Percentiles rank a stretch among this genome's conserved stretches.
Evolutionary conservation across 2,329 filamentous ascomycete species (phyloP).

Genomic region (Aciculosporium take): DNA sequence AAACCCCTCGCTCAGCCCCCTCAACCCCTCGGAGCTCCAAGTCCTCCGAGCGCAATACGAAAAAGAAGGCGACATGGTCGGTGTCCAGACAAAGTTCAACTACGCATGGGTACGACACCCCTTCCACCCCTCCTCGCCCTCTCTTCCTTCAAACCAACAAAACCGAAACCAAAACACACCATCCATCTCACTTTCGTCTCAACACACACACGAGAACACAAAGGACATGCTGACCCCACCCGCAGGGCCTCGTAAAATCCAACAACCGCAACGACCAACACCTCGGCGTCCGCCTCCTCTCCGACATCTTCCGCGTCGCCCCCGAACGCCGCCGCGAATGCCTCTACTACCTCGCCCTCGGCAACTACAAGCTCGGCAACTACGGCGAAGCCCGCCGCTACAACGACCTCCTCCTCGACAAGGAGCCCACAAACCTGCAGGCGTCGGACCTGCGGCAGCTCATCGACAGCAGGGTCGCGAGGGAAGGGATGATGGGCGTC

Average conservation of each 20-base stretch:
- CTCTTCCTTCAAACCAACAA: neutral
- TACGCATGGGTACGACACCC: constrained; percentile 69
- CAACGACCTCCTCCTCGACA: constrained; percentile 81
- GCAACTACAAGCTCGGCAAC: constrained; percentile 97
- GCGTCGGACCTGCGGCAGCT: constrained; percentile 71
- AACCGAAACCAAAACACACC: neutral
- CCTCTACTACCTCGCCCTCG: constrained; percentile 92
- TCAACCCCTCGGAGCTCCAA: constrained; percentile 83
- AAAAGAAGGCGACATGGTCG: constrained; percentile 93
- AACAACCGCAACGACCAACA: constrained; percentile 74
- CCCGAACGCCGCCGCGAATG: constrained; percentile 93
- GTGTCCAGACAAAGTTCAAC: constrained; percentile 98
- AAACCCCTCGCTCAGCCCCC: constrained; percentile 44
- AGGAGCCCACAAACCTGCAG: constrained; percentile 85
- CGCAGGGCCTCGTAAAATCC: constrained; percentile 87
- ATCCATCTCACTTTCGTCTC: neutral
- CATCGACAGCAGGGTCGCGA: constrained; percentile 93
- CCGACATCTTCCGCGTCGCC: constrained; percentile 88
- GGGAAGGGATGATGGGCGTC: constrained; percentile 84
- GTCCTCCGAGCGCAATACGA: constrained; percentile 91
- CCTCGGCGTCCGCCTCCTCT: constrained; percentile 81
- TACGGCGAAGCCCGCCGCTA: constrained; percentile 90
- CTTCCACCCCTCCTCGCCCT: neutral
- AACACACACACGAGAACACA: neutral
- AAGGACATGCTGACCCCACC: neutral